These are phyloP conservation scores for Pestalotiopsis sp. DNA, from an alignment of 2,329 filamentous ascomycete species.

Conservation along the genomic window DNA sequence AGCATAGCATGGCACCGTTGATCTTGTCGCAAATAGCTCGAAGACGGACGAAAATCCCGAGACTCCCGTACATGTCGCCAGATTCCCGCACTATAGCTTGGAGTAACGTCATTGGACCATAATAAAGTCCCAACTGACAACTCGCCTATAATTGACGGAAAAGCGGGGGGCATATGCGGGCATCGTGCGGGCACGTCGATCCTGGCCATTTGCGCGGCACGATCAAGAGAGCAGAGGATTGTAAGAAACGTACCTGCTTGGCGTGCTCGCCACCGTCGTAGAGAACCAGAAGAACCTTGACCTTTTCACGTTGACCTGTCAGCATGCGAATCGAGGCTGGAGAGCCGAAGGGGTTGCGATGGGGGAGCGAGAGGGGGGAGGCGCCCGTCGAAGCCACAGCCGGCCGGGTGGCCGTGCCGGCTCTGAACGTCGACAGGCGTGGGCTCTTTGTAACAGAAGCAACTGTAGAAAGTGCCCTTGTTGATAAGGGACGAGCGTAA, in stretches of 20 bases:
- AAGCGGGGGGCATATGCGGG: conserved; percentile 2
- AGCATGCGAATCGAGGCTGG: conserved; percentile 63
- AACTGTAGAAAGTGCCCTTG: conserved; percentile 28
- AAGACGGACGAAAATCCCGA: not conserved
- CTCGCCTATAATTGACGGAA: conserved; percentile 5
- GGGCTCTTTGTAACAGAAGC: conserved; percentile 27
- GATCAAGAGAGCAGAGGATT: conserved; percentile 12
- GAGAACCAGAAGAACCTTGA: conserved; percentile 91
- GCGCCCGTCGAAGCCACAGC: conserved; percentile 38
- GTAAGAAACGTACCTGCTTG: conserved; percentile 66
- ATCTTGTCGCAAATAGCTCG: not conserved
- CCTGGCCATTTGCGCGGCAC: conserved; percentile 5
- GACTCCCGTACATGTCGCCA: not conserved
- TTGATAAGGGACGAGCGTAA: conserved; percentile 28
- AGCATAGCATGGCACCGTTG: not conserved
- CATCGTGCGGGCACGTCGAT: not conserved
- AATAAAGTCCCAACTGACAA: not conserved
- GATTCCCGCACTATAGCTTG: not conserved
- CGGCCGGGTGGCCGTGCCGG: conserved; percentile 27
- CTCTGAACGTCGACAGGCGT: conserved; percentile 25
- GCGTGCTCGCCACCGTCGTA: conserved; percentile 93
- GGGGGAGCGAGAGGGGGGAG: conserved; percentile 41
- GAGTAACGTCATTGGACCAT: conserved; percentile 8
- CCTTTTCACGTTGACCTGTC: conserved; percentile 63
- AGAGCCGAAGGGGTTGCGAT: conserved; percentile 18